Base-by-base conservation (phyloP, 192 early-diverging fungal genomes). In the Backusella tuberculispora region DNA sequence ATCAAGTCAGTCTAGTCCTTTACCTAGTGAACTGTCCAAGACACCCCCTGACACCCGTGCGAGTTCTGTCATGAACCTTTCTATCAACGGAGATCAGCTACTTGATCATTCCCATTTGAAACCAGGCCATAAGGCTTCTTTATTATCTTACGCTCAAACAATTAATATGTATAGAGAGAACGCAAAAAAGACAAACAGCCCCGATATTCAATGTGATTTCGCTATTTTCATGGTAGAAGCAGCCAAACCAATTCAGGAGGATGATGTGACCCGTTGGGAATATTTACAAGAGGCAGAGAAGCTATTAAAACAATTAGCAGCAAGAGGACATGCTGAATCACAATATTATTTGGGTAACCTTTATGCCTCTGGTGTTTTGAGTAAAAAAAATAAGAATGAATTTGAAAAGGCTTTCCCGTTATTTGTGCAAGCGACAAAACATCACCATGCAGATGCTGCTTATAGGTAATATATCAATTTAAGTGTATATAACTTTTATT, bases 321-420 rank as follows among this genome's bases (percentile, higher is more conserved):
- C 76, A 19, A 74, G 78, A 24, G 89, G 90, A 12, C 88, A 90
- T 79, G 81, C 88, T 14, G 88, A 93, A 65, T 90, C 92, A 15
- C 91, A 92, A 68, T 86, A 90, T 69, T 85, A 87, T 63, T 81
- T 94, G 14, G 93, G 88, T 26, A 88, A 92, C 40, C 84, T 90
- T 44, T 91, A 88, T 78, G 88, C 90, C 46, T 86, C 85, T 45
- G 93, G 91, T 24, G 79, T 93, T 24, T 80, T 85, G 42, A 86
- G 85, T 29, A 81, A 85, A 73, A 89, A 89, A 67, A 81, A 85
- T 45, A 85, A 86, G 44, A 85, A 86, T 14, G 93, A 93, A 63
- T 90, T 91, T 73, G 88, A 90, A 15, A 93, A 92, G 73, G 88
- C 89, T 12, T 89, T 91, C 74, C 86, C 90, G 5, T 80, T 90